Conservation (phyloP, 2,329 filamentous ascomycete species). For the Beauveria sp. region DNA sequence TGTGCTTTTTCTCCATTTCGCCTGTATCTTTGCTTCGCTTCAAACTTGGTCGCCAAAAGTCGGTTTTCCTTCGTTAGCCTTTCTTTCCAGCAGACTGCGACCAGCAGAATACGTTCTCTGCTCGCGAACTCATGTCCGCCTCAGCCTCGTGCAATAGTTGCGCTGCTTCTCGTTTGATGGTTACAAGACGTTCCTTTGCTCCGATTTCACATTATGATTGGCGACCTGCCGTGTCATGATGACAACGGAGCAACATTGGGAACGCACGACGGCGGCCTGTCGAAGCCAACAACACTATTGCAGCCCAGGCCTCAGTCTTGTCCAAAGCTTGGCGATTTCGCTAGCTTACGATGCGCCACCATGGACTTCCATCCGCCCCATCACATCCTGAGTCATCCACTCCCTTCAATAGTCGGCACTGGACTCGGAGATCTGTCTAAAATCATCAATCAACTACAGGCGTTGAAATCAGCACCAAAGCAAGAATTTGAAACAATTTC, state of each 20-base stretch:
- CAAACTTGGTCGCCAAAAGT: background rate
- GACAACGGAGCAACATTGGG: background rate
- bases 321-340: constrained; percentile 11
- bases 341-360: background rate
- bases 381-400: constrained; percentile 1
- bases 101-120: background rate
- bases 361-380: constrained; percentile 6
- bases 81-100: background rate
- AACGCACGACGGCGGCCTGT: background rate
- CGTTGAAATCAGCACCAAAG: background rate
- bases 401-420: background rate
- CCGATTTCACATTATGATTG: background rate
- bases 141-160: background rate
- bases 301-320: constrained; percentile 1
- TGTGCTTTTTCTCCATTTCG: background rate
- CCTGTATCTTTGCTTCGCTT: background rate
- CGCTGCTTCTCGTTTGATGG: background rate
- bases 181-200: background rate
- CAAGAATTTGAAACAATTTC: background rate
- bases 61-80: background rate
- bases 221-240: background rate
- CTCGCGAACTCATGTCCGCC: background rate
- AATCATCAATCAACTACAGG: constrained; percentile 4
- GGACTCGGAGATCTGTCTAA: constrained; percentile 8
- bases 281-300: background rate